A percentile compares a stretch with the other conserved stretches of the same genome.
Conservation (phyloP, 1,139 yeast genomes). For the Candida glucosophila region DNA sequence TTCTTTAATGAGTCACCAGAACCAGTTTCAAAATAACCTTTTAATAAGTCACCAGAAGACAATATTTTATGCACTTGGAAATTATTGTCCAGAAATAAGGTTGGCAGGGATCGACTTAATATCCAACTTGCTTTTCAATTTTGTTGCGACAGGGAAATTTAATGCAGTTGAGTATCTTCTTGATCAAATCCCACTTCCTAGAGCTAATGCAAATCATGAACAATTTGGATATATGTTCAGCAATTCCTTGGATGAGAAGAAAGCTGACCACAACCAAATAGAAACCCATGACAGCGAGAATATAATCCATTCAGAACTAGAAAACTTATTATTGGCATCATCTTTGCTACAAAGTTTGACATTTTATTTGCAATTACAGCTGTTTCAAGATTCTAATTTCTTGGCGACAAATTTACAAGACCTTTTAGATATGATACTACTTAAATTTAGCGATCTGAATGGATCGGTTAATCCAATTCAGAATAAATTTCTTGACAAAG, state of each 20-base stretch:
- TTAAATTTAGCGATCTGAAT: constrained; percentile 21
- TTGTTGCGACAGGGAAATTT: constrained; percentile 34
- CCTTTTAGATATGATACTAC: constrained; percentile 24
- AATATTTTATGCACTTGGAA: constrained; percentile 22
- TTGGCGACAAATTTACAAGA: constrained; percentile 19
- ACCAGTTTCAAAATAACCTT: constrained; percentile 25
- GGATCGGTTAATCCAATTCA: constrained; percentile 18
- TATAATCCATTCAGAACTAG: constrained; percentile 14
- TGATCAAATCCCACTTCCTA: constrained; percentile 3
- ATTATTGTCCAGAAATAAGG: constrained; percentile 27
- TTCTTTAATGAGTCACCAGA: constrained; percentile 32
- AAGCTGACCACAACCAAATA: constrained; percentile 16
- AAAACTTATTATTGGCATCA: constrained; percentile 18
- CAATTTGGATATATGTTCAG: constrained; percentile 9
- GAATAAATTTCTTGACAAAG: constrained; percentile 26
- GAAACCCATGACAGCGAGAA: constrained; percentile 20
- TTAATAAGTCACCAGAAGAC: constrained; percentile 24
- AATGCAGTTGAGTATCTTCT: constrained; percentile 27
- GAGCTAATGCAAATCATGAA: constrained; percentile 27
- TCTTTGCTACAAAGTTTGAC: constrained; percentile 28
- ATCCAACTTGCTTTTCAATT: constrained; percentile 26
- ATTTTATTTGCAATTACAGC: constrained; percentile 34
- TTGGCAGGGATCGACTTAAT: constrained; percentile 30
- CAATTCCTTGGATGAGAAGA: constrained; percentile 9
- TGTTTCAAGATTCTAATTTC: constrained; percentile 32